These are phyloP conservation scores for Zalerion maritima DNA, from an alignment of 495 filamentous ascomycete genomes.

Conservation along the genomic window DNA sequence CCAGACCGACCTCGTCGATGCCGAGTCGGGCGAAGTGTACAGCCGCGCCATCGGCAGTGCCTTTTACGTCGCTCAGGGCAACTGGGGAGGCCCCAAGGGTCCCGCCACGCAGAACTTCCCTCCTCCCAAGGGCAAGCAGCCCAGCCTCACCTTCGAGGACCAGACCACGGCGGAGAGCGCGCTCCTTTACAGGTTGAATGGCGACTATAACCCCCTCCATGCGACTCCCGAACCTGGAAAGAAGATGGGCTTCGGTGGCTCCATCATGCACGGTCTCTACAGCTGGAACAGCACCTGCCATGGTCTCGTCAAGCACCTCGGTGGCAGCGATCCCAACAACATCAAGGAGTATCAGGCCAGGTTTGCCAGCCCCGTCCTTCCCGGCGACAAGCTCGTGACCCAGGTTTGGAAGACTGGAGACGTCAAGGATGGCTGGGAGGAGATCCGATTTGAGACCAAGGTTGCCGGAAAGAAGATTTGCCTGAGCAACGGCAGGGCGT, in stretches of 20 bases:
- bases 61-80: constrained; percentile 74
- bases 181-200: constrained; percentile 69
- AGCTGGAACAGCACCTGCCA: constrained; percentile 74
- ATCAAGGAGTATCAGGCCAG: constrained; percentile 76
- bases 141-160: constrained; percentile 57
- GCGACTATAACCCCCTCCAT: constrained; percentile 86
- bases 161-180: constrained; percentile 58
- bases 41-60: constrained; percentile 48
- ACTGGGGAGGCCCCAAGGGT: constrained; percentile 85
- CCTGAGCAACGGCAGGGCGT: constrained; percentile 68
- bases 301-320: constrained; percentile 54
- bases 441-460: constrained; percentile 62
- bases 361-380: constrained; percentile 71
- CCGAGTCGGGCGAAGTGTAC: constrained; percentile 54
- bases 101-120: constrained; percentile 61
- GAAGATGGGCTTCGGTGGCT: constrained; percentile 82
- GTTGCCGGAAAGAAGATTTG: constrained; percentile 61
- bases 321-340: constrained; percentile 61
- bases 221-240: constrained; percentile 67
- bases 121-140: constrained; percentile 52
- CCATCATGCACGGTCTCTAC: constrained; percentile 79
- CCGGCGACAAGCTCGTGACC: constrained; percentile 54
- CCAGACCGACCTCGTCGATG: constrained; percentile 63
- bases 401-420: constrained; percentile 52
- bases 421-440: constrained; percentile 57